Evolutionary conservation across 179 eudicot species (phyloP), one percentile per base, ranked within the genome.

Genomic region (Carnegiea gigantea): DNA sequence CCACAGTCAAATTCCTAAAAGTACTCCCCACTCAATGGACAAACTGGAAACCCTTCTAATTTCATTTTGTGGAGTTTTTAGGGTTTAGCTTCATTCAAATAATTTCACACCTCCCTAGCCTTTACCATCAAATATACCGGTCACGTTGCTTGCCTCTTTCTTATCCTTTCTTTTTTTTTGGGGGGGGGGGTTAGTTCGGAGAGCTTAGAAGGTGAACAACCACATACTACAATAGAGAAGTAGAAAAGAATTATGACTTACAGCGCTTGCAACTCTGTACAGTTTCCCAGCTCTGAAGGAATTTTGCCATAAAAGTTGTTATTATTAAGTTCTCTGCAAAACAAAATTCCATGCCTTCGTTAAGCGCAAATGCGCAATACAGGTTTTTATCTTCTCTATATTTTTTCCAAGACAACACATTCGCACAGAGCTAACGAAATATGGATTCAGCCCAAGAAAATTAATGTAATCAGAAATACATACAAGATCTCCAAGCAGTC

Each of bases 281-380:
- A 96, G 83, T 94, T 92, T 79, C 98, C 98, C 80, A 96, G 82
- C 82, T 90, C 98, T 77, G 97, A 88, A 83, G 99, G 99, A 84
- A 96, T 92, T 80, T 86, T 83, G 82, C 99, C 99, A 79, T 92
- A 96, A 49, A 96, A 88, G 87, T 88, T 89, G 88, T 96, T 94
- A 89, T 88, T 86, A 84, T 94, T 91, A 84, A 96, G 99, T 81
- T 92, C 94, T 79, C 99, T 96, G 84, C 87, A 88, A 75, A 78
- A 75, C 28, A 79, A 67, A 82, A 78, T 70, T 15, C 72, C 26
- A 79, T 81, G 71, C 77, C 70, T 40, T 33, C 57, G 48, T 60
- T 36, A 36, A 78, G 12, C 24, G 51, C 79, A 53, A 38, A 36
- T 76, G 12, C 24, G 51, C 79, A 53, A 38, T 28, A 23, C 18